These are phyloP conservation scores for Amanita rubescens DNA, from an alignment of 768 basidiomycete genomes.

Conservation along the genomic window DNA sequence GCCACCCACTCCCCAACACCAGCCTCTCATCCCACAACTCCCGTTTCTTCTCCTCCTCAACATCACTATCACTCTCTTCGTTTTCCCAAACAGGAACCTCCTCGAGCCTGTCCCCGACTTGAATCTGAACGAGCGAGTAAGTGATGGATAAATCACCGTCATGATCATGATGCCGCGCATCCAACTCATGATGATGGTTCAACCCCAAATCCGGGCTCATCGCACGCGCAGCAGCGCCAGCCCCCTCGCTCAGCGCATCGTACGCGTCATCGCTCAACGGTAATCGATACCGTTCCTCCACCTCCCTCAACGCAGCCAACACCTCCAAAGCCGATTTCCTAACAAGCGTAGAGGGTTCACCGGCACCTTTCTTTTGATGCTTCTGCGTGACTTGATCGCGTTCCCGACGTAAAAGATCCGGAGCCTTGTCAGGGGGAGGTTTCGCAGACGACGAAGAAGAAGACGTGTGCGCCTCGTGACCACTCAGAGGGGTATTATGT, in stretches of 20 bases:
- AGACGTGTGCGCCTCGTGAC: no score
- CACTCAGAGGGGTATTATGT: neutral
- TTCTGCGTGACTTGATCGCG: no score
- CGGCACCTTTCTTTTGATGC: neutral
- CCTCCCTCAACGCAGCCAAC: conserved; percentile 63
- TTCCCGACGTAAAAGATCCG: no score
- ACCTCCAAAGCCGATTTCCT: conserved; percentile 80
- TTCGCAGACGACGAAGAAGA: no score
- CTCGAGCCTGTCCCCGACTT: conserved; percentile 49
- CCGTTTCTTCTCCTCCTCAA: no score
- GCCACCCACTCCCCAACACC: no score
- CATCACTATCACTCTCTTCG: conserved; percentile 8
- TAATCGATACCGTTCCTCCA: conserved; percentile 74
- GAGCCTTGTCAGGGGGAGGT: no score
- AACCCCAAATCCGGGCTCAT: conserved; percentile 30
- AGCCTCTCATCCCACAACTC: no score
- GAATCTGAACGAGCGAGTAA: conserved; percentile 48
- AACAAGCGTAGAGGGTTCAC: conserved; percentile 60
- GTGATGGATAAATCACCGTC: conserved; percentile 53
- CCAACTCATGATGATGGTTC: neutral
- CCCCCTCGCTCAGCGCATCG: conserved; percentile 70
- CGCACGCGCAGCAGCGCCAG: conserved; percentile 38
- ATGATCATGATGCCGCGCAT: conserved; percentile 15
- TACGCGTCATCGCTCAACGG: conserved; percentile 79
- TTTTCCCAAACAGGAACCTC: no score